Base-by-base conservation (phyloP, 1,284 basidiomycete species). In the Ceratobasidium theobromae region DNA sequence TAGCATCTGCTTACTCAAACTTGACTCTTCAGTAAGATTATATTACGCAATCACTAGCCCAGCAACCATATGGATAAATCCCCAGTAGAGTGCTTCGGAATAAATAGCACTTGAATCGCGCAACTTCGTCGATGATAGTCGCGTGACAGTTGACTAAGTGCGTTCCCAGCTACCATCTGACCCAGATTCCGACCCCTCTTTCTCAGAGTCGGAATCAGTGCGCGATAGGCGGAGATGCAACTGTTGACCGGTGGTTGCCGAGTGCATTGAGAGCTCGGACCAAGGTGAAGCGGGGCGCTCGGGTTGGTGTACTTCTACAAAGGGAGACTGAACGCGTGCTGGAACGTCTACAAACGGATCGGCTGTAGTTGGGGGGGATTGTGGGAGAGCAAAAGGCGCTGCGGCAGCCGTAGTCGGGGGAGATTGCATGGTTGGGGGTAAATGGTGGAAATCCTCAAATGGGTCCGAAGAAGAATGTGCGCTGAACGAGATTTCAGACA, bases 151-250 rank as follows among this genome's bases (percentile, higher is more conserved):
- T 23, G 16, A 21, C n/a, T 52, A 62, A 12, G 58, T 62, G 21
- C 49, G 62, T 18, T 65, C 62, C 62, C 62, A 65, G 62, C 62
- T 65, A 12, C 40, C 62, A 25, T 65, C 62, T 23, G 62, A 65
- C 9, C 62, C 62, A 4, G 62, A 52, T 25, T 65, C 62, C 28
- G 62, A 65, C 2, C 27, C 49, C 18, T 51, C 49, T 25, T 65
- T 51, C 30, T 65, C 62, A 23, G 62, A 65, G 25, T 65, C 62
- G 30, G 62, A 43, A 27, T 65, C 62, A 21, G 62, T 65, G 2
- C 62, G 49, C 16, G 62, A 65, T 14, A 65, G 30, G 8, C 62
- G 35, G 9, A 53, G 40, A 18, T 65, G 62, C 27, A 65, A 41
- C 25, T 52, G 49, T 27, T 65, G 62, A 30, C 62, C 62, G 18